phyloP scores from a whole-genome alignment of 1,284 basidiomycete species.

The Fomitopsis schrenkii region DNA sequence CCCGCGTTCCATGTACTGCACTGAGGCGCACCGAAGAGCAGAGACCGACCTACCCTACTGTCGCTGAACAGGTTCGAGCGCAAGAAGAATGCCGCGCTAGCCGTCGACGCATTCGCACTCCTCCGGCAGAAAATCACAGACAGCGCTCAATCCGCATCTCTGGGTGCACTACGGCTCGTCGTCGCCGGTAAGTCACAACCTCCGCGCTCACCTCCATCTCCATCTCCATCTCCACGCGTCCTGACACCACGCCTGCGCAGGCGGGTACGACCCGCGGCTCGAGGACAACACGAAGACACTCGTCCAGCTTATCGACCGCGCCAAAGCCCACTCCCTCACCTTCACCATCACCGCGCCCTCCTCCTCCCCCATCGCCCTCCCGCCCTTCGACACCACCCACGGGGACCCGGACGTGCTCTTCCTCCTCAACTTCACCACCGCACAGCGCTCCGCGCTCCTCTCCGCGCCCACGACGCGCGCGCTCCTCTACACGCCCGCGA shows the following conservation, averaged over 20 bases:
- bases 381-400: slow-evolving; percentile 32
- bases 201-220: not conserved
- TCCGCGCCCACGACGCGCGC: slow-evolving; percentile 60
- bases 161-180: slow-evolving; percentile 52
- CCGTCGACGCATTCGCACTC: slow-evolving; percentile 74
- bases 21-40: slow-evolving; percentile 26
- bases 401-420: slow-evolving; percentile 67
- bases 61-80: slow-evolving; percentile 95
- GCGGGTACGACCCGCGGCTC: slow-evolving; percentile 73
- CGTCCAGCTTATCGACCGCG: slow-evolving; percentile 49
- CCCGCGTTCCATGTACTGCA: not conserved
- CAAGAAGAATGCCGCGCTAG: slow-evolving; percentile 90
- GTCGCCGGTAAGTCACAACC: slow-evolving; percentile 54
- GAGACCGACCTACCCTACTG: slow-evolving; percentile 72
- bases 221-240: not conserved
- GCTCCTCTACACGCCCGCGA: slow-evolving; percentile 89
- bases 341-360: slow-evolving; percentile 50
- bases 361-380: slow-evolving; percentile 31
- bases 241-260: slow-evolving; percentile 29
- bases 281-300: slow-evolving; percentile 71
- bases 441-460: slow-evolving; percentile 77
- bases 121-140: slow-evolving; percentile 27
- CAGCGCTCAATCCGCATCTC: slow-evolving; percentile 4
- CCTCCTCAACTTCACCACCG: slow-evolving; percentile 81
- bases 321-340: slow-evolving; percentile 45